These are phyloP conservation scores for Aphanocladium album DNA, from an alignment of 2,329 filamentous ascomycete species.

Conservation along the genomic window DNA sequence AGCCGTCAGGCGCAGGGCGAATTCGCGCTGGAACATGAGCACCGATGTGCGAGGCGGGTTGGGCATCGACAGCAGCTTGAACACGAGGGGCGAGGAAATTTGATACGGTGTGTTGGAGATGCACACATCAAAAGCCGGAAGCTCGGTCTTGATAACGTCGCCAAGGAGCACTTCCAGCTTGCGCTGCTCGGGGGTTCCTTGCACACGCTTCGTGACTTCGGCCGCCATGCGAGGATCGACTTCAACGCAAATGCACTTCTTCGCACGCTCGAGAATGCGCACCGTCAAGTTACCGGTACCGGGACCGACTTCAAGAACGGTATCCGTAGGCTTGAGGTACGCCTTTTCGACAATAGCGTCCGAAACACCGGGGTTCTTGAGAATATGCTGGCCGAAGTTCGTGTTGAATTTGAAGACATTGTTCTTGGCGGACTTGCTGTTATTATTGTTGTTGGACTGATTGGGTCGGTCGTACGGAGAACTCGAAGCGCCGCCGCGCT, in stretches of 20 bases:
- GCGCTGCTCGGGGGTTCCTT: constrained; percentile 79
- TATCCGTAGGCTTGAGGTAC: constrained; percentile 81
- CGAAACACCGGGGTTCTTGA: constrained; percentile 85
- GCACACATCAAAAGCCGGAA: constrained; percentile 74
- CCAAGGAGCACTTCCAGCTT: constrained; percentile 84
- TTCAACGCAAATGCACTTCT: constrained; percentile 79
- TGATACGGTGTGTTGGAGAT: constrained; percentile 67
- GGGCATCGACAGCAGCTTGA: constrained; percentile 77
- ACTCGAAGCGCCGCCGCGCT: constrained; percentile 45
- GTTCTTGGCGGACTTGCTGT: constrained; percentile 46
- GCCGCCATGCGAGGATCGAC: constrained; percentile 95
- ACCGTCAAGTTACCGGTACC: constrained; percentile 88
- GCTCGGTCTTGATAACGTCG: constrained; percentile 78
- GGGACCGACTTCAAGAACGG: constrained; percentile 87
- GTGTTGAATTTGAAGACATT: constrained; percentile 98
- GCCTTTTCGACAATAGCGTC: constrained; percentile 70
- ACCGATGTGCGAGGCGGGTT: constrained; percentile 79
- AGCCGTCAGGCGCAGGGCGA: constrained; percentile 84
- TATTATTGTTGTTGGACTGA: constrained; percentile 16
- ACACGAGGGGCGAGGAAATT: constrained; percentile 89
- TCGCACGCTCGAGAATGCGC: constrained; percentile 80
- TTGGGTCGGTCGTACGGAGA: constrained; percentile 38
- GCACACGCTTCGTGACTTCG: constrained; percentile 88
- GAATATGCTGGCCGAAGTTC: constrained; percentile 78
- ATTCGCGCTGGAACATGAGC: constrained; percentile 96